Conservation (phyloP, 192 early-diverging fungal species). For the Rhizophagus sp. region DNA sequence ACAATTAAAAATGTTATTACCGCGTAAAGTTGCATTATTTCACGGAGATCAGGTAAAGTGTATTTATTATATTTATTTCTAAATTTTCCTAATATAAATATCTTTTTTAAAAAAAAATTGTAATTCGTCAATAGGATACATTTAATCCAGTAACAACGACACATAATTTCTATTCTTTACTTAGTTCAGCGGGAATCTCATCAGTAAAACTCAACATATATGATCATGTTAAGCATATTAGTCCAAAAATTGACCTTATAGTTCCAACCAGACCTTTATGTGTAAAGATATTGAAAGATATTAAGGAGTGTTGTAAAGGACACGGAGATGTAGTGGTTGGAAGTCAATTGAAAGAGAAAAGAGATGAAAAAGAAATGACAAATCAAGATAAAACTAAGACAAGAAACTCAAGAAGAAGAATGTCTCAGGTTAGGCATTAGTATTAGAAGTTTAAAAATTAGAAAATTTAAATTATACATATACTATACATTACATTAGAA, state of each 20-base stretch:
- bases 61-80: not conserved
- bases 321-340: not conserved
- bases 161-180: constrained; percentile 9
- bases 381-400: not conserved
- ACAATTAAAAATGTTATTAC: constrained; percentile 20
- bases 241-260: constrained; percentile 28
- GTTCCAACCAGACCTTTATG: constrained; percentile 28
- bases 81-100: too few relatives aligned
- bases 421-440: constrained; percentile 21
- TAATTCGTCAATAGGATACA: constrained; percentile 8
- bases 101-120: too few relatives aligned
- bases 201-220: constrained; percentile 28
- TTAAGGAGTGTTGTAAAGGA: constrained; percentile 21
- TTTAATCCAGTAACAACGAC: constrained; percentile 22
- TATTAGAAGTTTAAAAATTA: not conserved
- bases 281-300: constrained; percentile 15
- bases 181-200: constrained; percentile 1
- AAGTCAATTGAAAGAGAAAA: constrained; percentile 14
- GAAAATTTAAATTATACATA: not conserved
- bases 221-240: constrained; percentile 14
- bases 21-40: constrained; percentile 17
- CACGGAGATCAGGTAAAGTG: constrained; percentile 19
- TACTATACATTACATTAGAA: not conserved
- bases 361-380: not conserved
- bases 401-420: constrained; percentile 25